Base-by-base conservation (phyloP, 2,329 filamentous ascomycete genomes). In the Aspergillus calidoustus region DNA sequence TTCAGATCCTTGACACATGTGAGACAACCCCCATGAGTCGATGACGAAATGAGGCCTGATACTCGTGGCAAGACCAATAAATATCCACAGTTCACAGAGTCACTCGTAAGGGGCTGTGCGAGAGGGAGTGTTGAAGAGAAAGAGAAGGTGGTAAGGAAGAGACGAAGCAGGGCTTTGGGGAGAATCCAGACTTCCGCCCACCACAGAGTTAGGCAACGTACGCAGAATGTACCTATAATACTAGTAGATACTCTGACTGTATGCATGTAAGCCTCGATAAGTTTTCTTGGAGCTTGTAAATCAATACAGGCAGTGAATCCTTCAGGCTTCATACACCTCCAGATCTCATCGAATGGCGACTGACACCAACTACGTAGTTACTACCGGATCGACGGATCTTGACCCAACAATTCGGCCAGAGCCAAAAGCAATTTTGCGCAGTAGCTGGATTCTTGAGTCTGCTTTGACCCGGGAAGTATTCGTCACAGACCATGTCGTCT, bases 11-110 rank as follows among this genome's bases (percentile, higher is more conserved):
- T 47, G 19, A 58, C 31, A 54, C 50, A 55, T 44, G 54, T 64
- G 60, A 65, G 54, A 67, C 61, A 66, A 53, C 44, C 47, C 47
- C 53, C 58, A 48, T 60, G 50, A 54, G 55, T 57, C 46, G 57
- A 60, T 62, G 54, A 66, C 60, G 60, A 65, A 62, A 58, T 54
- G 31, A 51, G 34, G 22, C n/a, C 44, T n/a, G 25, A 54, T 51
- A 46, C 46, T 54, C 46, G 60, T 58, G 55, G 60, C 54, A 58
- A 62, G 56, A 46, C 23, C 49, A 25, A 54, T 54, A 60, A 51
- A 56, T 61, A 53, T 61, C 49, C 41, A 53, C 59, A 48, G 34
- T 31, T 31, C 53, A 30, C 50, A 43, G 30, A 57, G 54, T 44
- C 9, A 28, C 17, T 53, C 34, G 58, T 47, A 57, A 50, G 53